Evolutionary conservation across 441 rosid species (phyloP).

Genomic region (Corymbia calophylla): DNA sequence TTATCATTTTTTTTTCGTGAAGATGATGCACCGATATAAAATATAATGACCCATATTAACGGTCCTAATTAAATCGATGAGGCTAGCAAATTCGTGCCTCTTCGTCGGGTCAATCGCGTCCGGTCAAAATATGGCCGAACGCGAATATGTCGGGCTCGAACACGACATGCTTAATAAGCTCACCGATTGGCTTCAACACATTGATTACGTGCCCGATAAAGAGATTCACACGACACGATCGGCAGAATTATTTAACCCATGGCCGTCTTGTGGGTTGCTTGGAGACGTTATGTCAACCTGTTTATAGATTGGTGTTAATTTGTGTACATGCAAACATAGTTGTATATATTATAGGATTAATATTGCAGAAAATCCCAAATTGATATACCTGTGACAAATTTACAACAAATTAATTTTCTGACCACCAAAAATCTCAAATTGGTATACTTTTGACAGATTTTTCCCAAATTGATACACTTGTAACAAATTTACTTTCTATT

Average conservation of each 20-base stretch:
- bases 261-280: not conserved
- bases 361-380: too few relatives aligned
- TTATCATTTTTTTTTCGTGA: not conserved
- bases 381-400: too few relatives aligned
- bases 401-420: too few relatives aligned
- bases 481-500: too few relatives aligned
- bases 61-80: not conserved
- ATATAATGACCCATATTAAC: not conserved
- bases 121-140: not conserved
- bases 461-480: too few relatives aligned
- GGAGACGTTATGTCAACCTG: too few relatives aligned
- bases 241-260: not conserved
- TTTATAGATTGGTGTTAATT: too few relatives aligned
- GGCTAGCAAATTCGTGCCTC: not conserved
- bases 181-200: accelerated
- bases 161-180: not conserved
- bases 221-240: not conserved
- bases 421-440: too few relatives aligned
- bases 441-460: too few relatives aligned
- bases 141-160: not conserved
- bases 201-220: not conserved
- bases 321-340: too few relatives aligned
- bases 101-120: not conserved
- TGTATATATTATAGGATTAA: too few relatives aligned
- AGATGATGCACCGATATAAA: not conserved